Percentiles rank a stretch among this genome's conserved stretches.
Evolutionary conservation across 140 eudicot genomes (phyloP).

Genomic region (Senecio squalidus): DNA sequence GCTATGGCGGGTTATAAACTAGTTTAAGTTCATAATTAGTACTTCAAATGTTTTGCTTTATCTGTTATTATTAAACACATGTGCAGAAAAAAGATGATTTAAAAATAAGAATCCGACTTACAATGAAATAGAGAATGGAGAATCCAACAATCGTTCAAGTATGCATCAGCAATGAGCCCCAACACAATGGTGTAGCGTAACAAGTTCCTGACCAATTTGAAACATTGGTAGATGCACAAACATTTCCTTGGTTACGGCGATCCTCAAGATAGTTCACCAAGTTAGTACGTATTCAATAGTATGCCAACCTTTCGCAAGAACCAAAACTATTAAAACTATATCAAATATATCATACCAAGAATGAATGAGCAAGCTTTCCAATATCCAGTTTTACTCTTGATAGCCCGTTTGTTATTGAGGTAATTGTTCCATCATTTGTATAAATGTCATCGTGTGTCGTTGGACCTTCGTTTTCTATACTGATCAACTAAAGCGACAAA

Average conservation of each 20-base stretch:
- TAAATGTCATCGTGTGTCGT: conserved; percentile 40
- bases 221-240: conserved; percentile 55
- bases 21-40: too few species aligned
- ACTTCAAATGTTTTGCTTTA: too few species aligned
- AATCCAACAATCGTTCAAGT: conserved; percentile 65
- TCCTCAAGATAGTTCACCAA: conserved; percentile 54
- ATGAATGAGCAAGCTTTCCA: conserved; percentile 69
- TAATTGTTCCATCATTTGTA: conserved; percentile 54
- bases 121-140: conserved; percentile 46
- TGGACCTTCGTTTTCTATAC: conserved; percentile 21
- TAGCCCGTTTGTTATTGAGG: conserved; percentile 43
- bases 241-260: conserved; percentile 50
- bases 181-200: conserved; percentile 56
- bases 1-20: too few species aligned
- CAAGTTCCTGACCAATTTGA: conserved; percentile 74
- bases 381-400: conserved; percentile 48
- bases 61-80: too few species aligned
- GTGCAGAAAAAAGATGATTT: too few species aligned
- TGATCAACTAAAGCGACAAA: too few species aligned
- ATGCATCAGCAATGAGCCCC: conserved; percentile 82
- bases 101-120: too few species aligned
- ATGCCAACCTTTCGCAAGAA: conserved; percentile 75
- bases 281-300: conserved; percentile 70
- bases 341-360: conserved; percentile 36
- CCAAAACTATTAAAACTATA: conserved; percentile 30